These are phyloP conservation scores for Maudiozyma barnettii DNA, from an alignment of 805 yeast species.

Conservation along the genomic window DNA sequence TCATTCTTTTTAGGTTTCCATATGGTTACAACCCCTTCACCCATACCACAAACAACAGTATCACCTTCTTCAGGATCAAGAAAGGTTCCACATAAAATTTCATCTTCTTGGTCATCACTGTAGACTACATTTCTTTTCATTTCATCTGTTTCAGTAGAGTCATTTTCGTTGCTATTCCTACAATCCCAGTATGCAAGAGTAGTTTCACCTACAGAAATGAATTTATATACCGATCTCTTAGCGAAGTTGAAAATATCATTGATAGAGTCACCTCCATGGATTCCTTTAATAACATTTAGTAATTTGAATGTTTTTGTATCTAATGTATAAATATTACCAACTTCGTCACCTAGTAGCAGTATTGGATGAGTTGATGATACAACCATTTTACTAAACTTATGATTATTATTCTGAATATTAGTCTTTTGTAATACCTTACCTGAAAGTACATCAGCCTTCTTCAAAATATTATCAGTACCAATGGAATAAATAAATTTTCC, in stretches of 20 bases:
- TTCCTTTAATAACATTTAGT: constrained; percentile 40
- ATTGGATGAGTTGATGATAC: constrained; percentile 32
- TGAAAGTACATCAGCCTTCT: constrained; percentile 57
- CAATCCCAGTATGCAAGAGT: constrained; percentile 71
- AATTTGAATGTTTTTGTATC: constrained; percentile 47
- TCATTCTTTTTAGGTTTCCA: constrained; percentile 72
- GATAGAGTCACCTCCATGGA: constrained; percentile 68
- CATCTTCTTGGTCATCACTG: constrained; percentile 91
- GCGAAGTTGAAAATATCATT: constrained; percentile 65
- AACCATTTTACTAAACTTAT: constrained; percentile 29
- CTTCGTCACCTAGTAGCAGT: constrained; percentile 54
- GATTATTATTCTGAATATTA: constrained; percentile 5
- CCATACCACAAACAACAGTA: constrained; percentile 72
- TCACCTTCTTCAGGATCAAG: constrained; percentile 55
- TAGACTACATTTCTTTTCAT: constrained; percentile 42
- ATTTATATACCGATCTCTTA: constrained; percentile 61
- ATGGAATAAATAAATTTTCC: constrained; percentile 51
- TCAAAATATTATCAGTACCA: constrained; percentile 74
- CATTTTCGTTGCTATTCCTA: constrained; percentile 37
- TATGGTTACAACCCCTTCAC: constrained; percentile 78
- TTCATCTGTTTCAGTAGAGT: constrained; percentile 16
- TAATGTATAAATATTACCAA: constrained; percentile 54
- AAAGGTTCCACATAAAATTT: constrained; percentile 65
- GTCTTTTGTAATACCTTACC: constrained; percentile 66
- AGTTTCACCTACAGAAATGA: constrained; percentile 72